phyloP scores from a whole-genome alignment of 2,329 filamentous ascomycete genomes.

The Claviceps sp. region DNA sequence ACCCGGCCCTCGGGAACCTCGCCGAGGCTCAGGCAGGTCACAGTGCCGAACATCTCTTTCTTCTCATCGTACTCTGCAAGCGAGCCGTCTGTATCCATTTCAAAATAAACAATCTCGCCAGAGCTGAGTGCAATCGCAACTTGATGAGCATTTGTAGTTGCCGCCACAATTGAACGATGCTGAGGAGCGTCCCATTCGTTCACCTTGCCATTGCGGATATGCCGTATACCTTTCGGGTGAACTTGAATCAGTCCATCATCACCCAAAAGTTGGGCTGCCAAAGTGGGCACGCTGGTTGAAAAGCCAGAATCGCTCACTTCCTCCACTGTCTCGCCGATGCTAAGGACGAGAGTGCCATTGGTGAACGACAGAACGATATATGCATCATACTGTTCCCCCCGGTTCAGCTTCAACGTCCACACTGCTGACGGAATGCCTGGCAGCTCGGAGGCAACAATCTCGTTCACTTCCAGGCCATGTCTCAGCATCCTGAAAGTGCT shows the following conservation, averaged over 20 bases:
- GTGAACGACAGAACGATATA: constrained; percentile 93
- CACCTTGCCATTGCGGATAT: constrained; percentile 65
- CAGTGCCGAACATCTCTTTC: constrained; percentile 87
- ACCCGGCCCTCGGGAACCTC: constrained; percentile 82
- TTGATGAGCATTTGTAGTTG: constrained; percentile 84
- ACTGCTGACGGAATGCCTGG: constrained; percentile 81
- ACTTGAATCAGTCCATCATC: constrained; percentile 89
- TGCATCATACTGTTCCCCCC: constrained; percentile 72
- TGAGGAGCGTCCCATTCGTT: constrained; percentile 92
- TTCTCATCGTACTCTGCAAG: constrained; percentile 91
- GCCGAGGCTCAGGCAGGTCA: constrained; percentile 87
- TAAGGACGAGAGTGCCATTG: constrained; percentile 80
- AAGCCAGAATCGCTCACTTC: constrained; percentile 93
- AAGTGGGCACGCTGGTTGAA: constrained; percentile 71
- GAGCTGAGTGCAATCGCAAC: constrained; percentile 89
- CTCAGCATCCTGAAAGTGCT: constrained; percentile 87
- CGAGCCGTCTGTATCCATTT: constrained; percentile 85
- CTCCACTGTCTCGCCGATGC: constrained; percentile 93
- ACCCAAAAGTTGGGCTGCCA: constrained; percentile 87
- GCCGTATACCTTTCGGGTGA: constrained; percentile 88
- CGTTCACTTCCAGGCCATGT: constrained; percentile 83
- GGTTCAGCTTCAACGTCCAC: constrained; percentile 85
- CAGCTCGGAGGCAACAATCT: constrained; percentile 88
- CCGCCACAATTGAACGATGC: constrained; percentile 89
- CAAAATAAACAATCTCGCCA: constrained; percentile 95